A percentile compares a stretch with the other conserved stretches of the same genome.
phyloP scores from a whole-genome alignment of 106 monocot genomes.

The Cymbidium sinense region DNA sequence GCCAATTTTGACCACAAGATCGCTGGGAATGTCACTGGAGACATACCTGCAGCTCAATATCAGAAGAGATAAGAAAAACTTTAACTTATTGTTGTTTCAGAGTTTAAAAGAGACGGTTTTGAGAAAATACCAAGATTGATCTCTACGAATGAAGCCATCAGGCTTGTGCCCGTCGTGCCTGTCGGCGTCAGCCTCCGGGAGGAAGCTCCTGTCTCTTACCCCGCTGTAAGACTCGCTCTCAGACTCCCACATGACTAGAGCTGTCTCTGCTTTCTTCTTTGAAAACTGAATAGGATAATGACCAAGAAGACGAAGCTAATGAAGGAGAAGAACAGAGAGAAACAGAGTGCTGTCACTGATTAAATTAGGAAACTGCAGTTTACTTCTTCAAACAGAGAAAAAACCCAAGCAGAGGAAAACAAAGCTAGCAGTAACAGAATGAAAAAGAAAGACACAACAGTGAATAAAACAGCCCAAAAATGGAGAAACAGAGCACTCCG shows the following conservation, averaged over 20 bases:
- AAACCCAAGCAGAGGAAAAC: background rate
- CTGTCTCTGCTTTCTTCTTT: background rate
- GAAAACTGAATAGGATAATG: too few relatives aligned
- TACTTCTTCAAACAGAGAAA: background rate
- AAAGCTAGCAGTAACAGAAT: background rate
- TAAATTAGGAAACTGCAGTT: too few relatives aligned
- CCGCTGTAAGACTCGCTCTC: constrained; percentile 46
- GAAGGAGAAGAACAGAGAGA: too few relatives aligned
- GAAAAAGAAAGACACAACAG: background rate
- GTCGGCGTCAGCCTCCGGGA: constrained; percentile 16
- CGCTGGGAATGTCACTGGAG: constrained; percentile 77
- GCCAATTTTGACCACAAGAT: constrained; percentile 68
- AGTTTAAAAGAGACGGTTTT: background rate
- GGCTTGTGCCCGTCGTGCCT: constrained; percentile 48
- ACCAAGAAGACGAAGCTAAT: too few relatives aligned
- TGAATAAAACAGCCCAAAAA: background rate
- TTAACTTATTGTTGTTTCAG: background rate
- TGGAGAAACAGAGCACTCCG: background rate
- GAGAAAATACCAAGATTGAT: constrained; percentile 57
- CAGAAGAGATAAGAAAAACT: background rate
- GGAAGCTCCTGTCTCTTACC: constrained; percentile 23
- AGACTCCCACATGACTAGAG: constrained; percentile 68
- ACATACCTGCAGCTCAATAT: constrained; percentile 38
- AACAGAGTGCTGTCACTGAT: too few relatives aligned
- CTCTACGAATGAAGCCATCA: constrained; percentile 69